phyloP scores from a whole-genome alignment of 192 early-diverging fungal genomes.

The Rhizoclosmatium globosum region DNA sequence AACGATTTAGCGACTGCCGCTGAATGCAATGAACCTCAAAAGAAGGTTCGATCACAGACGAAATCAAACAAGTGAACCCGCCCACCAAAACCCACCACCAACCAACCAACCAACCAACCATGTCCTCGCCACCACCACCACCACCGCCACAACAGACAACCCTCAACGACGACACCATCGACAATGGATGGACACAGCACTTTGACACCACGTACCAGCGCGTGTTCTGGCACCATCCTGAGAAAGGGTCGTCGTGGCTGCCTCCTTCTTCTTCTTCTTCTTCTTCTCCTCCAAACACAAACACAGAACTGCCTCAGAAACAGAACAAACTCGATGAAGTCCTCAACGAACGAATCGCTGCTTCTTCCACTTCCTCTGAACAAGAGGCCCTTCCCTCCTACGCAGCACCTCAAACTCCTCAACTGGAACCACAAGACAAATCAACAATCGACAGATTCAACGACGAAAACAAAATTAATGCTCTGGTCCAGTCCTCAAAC shows the following conservation, averaged over 20 bases:
- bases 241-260: conserved; percentile 1
- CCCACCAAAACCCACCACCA: no score
- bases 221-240: conserved; percentile 17
- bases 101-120: no score
- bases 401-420: neutral
- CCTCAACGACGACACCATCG: no score
- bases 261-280: neutral
- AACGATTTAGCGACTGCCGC: no score
- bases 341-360: neutral
- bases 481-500: neutral
- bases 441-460: neutral
- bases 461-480: neutral
- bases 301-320: neutral
- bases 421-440: neutral
- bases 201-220: conserved; percentile 7
- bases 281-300: neutral
- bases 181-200: conserved; percentile 24
- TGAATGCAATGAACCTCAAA: no score
- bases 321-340: neutral
- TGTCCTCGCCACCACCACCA: no score
- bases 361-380: neutral
- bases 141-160: no score
- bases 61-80: no score
- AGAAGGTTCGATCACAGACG: no score
- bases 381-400: neutral